These are phyloP conservation scores for Schoenoplectus tabernaemontani DNA, from an alignment of 202 grass and related monocot species.

Conservation along the genomic window DNA sequence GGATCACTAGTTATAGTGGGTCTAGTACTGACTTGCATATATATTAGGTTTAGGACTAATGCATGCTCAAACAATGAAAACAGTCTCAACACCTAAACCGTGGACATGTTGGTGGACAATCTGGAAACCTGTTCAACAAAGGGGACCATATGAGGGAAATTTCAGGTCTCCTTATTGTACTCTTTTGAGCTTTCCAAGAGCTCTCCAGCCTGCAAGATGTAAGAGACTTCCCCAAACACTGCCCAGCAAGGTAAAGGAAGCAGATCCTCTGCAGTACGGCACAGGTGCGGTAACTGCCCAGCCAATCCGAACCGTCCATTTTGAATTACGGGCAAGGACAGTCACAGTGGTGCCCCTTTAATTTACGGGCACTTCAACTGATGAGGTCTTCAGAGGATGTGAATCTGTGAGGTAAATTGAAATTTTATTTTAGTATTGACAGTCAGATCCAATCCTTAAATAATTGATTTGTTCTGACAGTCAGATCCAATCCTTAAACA, in stretches of 20 bases:
- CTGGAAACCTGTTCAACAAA: not conserved
- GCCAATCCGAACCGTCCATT: no score
- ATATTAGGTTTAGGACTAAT: not conserved
- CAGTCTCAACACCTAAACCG: not conserved
- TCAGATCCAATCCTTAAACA: not conserved
- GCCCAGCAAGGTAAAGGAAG: no score
- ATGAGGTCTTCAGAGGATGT: no score
- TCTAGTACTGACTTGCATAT: not conserved
- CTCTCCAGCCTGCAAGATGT: not conserved
- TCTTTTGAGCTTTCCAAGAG: not conserved
- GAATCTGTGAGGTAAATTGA: not conserved
- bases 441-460: not conserved
- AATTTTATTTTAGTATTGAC: not conserved
- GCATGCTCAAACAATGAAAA: not conserved
- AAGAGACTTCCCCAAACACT: not conserved
- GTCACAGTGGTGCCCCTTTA: no score
- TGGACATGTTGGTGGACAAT: not conserved
- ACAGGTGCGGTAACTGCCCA: no score
- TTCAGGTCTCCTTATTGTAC: not conserved
- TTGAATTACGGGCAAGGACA: no score
- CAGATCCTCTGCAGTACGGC: no score
- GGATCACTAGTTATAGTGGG: not conserved
- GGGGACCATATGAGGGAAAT: not conserved
- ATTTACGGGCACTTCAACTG: no score
- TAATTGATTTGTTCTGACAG: not conserved